Base-by-base conservation (phyloP, 2,329 filamentous ascomycete species). In the Plectosphaerella plurivora region DNA sequence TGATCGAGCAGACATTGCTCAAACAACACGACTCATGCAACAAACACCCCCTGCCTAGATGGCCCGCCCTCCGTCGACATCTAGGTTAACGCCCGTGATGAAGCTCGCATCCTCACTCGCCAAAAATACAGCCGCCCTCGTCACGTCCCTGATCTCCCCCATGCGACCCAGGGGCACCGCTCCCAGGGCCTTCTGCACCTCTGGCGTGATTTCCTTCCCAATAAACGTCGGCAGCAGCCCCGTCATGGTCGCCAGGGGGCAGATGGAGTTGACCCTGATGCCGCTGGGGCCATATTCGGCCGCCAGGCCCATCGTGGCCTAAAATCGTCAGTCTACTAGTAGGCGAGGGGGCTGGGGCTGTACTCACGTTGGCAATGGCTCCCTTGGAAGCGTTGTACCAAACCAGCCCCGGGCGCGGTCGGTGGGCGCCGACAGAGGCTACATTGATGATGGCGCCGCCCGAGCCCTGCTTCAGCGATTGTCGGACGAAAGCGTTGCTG, bases 391-490 rank as follows among this genome's bases (percentile, higher is more conserved):
- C 82, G 61, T 87, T 88, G 61, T 88, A 88, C 84, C 84, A 88
- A 1, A 84, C 83, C 46, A 88, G 62, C 0, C 83, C 79, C 0
- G 82, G 81, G 20, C 85, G 73, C 0, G 85, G 86, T 20, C 86
- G 69, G 8, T 51, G n/a, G 5, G 88, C 88, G 8, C 91, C 88
- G 18, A 91, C 85, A 41, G 84, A 88, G 6, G 88, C 88, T 3
- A 88, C 91, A 73, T 92, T 92, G 76, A 60, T 42, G 39, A 92
- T 89, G 65, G 92, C 82, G 65, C 83, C 87, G 25, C 82, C 86
- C 58, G 77, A 81, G 35, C 73, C 81, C 80, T 93, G 92, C 52
- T 77, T 75, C 28, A 33, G 28, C 7, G 28, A 33, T 12, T 33
- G 28, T 12, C 28, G 8, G 33, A 87, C 66, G 42, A 88, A 78